Base-by-base conservation (phyloP, 352 stramenopile species). In the Pelagophyceae sp. region DNA sequence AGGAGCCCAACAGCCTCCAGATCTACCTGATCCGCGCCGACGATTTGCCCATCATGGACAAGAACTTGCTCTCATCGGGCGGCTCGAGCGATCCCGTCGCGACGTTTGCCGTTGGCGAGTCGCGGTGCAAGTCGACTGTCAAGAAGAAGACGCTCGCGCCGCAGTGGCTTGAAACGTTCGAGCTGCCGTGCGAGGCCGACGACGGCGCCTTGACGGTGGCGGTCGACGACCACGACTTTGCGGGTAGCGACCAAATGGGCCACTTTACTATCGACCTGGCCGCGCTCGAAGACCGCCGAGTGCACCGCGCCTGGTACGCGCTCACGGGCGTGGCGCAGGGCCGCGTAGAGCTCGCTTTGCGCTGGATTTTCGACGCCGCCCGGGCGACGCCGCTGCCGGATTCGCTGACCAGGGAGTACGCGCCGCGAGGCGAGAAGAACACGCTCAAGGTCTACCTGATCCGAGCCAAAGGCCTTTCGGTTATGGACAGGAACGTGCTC, bases 401-500 rank as follows among this genome's bases (percentile, higher is more conserved):
- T 15, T 67, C 29, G 17, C 33, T 37, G 6, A 50, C 25, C 15
- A 2, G 6, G 6, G 67, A 58, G 6, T 1, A 51, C 35, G 11
- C 37, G 11, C 61, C 61, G 3, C 2, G 58, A 1, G 23, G 33
- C 3, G 29, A 37, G 35, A 11, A 23, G 5, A 74, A 74, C 67
- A 20, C 33, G 35, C 38, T 74, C 33, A 2, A 58, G 6, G n/a
- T 74, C 33, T 50, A 35, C n/a, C 67, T 74, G 5, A 35, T 74
- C 20, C 67, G 67, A 11, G 67, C 17, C 35, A 37, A 20, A 31
- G 20, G 38, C 61, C 61, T 71, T 3, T 31, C 61, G 27, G 31
- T 76, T 40, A 76, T 79, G 76, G 76, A 79, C 67, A 77, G 50
- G 76, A 76, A 79, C 40, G 60, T 78, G 37, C 50, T 79, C 40